A percentile compares a stretch with the other conserved stretches of the same genome.
These are phyloP conservation scores for Penicillium griseofulvum DNA, from an alignment of 2,329 filamentous ascomycete genomes.

Conservation along the genomic window DNA sequence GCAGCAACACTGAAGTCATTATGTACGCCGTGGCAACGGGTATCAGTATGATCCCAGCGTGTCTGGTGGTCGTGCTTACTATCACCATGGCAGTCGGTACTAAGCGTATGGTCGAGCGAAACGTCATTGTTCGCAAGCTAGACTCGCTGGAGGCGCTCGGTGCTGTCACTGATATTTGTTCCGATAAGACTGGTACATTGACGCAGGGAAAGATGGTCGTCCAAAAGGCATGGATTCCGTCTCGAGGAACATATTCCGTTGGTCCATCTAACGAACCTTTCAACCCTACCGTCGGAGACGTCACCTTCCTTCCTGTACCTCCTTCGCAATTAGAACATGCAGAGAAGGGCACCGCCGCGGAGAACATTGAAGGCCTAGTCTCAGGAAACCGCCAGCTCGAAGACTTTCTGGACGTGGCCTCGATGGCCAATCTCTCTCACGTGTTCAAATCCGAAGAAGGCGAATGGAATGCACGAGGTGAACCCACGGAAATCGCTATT, in stretches of 20 bases:
- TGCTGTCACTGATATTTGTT: constrained; percentile 56
- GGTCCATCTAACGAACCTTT: constrained; percentile 54
- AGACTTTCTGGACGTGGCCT: constrained; percentile 59
- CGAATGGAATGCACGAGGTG: constrained; percentile 61
- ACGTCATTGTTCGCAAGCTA: constrained; percentile 56
- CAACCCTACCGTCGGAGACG: constrained; percentile 52
- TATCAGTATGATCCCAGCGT: constrained; percentile 58
- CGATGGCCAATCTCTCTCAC: constrained; percentile 62
- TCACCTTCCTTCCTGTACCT: constrained; percentile 36
- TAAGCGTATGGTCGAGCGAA: constrained; percentile 52
- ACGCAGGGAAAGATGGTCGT: constrained; percentile 62
- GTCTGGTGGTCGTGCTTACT: constrained; percentile 61
- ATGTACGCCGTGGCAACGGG: constrained; percentile 60
- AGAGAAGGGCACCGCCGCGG: background rate
- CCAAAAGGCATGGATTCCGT: constrained; percentile 56
- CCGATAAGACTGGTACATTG: constrained; percentile 57
- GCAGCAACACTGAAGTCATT: constrained; percentile 54
- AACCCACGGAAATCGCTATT: constrained; percentile 68
- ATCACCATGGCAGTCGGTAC: constrained; percentile 63
- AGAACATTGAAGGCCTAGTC: constrained; percentile 28
- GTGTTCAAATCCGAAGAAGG: constrained; percentile 55
- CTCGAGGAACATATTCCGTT: constrained; percentile 56
- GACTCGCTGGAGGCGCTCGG: constrained; percentile 58
- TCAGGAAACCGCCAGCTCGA: constrained; percentile 47
- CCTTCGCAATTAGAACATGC: constrained; percentile 11